phyloP scores from a whole-genome alignment of 768 basidiomycete species.

The Thelephora ganbajun region DNA sequence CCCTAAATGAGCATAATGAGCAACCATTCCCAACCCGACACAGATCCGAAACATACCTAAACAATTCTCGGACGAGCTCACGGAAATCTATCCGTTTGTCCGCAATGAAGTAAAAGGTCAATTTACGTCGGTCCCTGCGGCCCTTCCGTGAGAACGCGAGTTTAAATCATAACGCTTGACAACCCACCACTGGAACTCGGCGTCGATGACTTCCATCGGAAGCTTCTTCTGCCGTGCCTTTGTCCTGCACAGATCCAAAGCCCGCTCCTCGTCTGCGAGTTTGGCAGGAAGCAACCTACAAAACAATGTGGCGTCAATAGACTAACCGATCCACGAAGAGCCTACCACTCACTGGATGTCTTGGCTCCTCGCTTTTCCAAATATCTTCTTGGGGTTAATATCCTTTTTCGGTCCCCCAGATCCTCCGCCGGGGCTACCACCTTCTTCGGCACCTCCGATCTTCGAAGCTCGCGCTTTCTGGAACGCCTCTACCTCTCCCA shows the following conservation, averaged over 20 bases:
- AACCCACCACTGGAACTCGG: constrained; percentile 92
- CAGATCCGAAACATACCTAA: constrained; percentile 41
- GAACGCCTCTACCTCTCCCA: constrained; percentile 83
- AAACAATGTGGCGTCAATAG: constrained; percentile 2
- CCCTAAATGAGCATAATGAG: constrained; percentile 22
- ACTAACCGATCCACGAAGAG: background rate
- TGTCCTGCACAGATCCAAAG: constrained; percentile 77
- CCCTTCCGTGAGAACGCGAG: background rate
- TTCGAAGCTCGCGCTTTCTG: constrained; percentile 68
- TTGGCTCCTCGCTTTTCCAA: constrained; percentile 69
- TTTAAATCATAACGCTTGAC: background rate
- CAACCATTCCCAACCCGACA: constrained; percentile 3
- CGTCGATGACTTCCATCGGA: constrained; percentile 98
- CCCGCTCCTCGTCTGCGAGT: constrained; percentile 83
- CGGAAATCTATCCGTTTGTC: constrained; percentile 94
- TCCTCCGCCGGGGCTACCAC: constrained; percentile 31
- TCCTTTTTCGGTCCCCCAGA: constrained; percentile 59
- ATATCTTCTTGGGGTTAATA: constrained; percentile 94
- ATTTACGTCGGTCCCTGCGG: constrained; percentile 86
- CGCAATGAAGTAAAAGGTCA: constrained; percentile 96
- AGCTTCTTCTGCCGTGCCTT: constrained; percentile 90
- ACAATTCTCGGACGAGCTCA: constrained; percentile 89
- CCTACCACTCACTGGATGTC: constrained; percentile 59
- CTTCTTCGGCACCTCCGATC: constrained; percentile 18
- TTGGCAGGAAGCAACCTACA: constrained; percentile 64